These are phyloP conservation scores for Trichosporon sp. DNA, from an alignment of 1,284 basidiomycete genomes.

Conservation along the genomic window DNA sequence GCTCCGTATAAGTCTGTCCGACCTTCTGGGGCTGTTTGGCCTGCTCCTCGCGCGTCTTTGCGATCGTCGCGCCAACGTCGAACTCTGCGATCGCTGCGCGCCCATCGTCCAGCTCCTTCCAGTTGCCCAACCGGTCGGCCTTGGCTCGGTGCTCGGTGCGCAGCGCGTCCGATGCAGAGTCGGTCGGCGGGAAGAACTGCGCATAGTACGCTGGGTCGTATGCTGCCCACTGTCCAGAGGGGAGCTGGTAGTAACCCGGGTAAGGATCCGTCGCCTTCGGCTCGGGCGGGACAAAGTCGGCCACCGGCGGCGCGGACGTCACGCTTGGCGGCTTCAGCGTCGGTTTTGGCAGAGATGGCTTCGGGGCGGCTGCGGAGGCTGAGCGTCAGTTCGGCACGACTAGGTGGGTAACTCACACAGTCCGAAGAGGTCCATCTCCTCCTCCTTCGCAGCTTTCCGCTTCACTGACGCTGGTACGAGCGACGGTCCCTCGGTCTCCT, in stretches of 20 bases:
- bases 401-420: conserved; percentile 27
- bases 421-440: conserved; percentile 43
- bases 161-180: neutral
- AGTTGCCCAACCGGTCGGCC: conserved; percentile 23
- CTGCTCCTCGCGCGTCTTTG: conserved; percentile 26
- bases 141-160: conserved; percentile 11
- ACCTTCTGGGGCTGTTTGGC: conserved; percentile 27
- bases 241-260: conserved; percentile 80
- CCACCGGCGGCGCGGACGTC: conserved; percentile 39
- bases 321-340: conserved; percentile 31
- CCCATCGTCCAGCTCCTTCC: conserved; percentile 36
- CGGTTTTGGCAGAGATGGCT: conserved; percentile 1
- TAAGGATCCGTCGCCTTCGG: conserved; percentile 70
- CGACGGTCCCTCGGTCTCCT: conserved; percentile 18
- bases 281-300: conserved; percentile 65
- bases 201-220: conserved; percentile 71
- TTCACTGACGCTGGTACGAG: conserved; percentile 17
- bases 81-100: conserved; percentile 29
- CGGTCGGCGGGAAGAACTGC: conserved; percentile 51
- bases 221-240: conserved; percentile 70
- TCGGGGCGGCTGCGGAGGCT: conserved; percentile 14
- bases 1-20: conserved; percentile 31
- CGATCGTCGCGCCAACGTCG: conserved; percentile 32
- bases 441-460: conserved; percentile 15
- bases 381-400: neutral